These are phyloP conservation scores for Eucommia ulmoides DNA, from an alignment of 257 asterid genomes.

Conservation along the genomic window DNA sequence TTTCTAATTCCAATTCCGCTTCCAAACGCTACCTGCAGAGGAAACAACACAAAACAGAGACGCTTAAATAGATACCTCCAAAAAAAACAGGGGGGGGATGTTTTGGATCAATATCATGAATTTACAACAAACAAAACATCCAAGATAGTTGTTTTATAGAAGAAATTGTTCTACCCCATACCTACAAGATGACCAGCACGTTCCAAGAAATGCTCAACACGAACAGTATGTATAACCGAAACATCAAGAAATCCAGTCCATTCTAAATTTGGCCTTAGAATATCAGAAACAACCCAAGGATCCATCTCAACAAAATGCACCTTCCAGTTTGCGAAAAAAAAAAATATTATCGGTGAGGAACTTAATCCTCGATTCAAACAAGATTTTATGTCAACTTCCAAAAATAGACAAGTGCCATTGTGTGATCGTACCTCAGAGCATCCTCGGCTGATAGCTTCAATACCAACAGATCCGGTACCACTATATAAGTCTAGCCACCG, in stretches of 20 bases:
- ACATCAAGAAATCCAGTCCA: conserved; percentile 69
- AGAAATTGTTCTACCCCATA: no score
- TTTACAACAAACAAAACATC: no score
- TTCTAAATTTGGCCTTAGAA: conserved; percentile 76
- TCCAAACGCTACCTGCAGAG: no score
- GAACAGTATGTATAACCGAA: conserved; percentile 62
- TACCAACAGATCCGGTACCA: conserved; percentile 98
- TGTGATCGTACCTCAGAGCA: conserved; percentile 62
- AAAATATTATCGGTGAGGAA: conserved; percentile 3
- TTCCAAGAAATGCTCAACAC: conserved; percentile 73
- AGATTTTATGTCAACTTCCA: no score
- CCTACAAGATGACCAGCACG: conserved; percentile 72
- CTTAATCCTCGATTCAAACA: no score
- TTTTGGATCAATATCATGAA: no score
- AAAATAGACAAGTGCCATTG: no score
- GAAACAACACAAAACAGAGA: no score
- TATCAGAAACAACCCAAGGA: conserved; percentile 93
- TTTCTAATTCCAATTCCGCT: no score
- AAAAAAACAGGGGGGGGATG: no score
- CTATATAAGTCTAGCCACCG: conserved; percentile 97
- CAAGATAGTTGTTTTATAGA: no score
- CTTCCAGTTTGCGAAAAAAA: conserved; percentile 26
- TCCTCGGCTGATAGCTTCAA: conserved; percentile 96
- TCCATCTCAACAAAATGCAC: conserved; percentile 99
- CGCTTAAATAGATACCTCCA: no score